Evolutionary conservation across 352 stramenopile species (phyloP), one percentile per base, ranked within the genome.

Genomic region (Phytopythium chamaehyphon): DNA sequence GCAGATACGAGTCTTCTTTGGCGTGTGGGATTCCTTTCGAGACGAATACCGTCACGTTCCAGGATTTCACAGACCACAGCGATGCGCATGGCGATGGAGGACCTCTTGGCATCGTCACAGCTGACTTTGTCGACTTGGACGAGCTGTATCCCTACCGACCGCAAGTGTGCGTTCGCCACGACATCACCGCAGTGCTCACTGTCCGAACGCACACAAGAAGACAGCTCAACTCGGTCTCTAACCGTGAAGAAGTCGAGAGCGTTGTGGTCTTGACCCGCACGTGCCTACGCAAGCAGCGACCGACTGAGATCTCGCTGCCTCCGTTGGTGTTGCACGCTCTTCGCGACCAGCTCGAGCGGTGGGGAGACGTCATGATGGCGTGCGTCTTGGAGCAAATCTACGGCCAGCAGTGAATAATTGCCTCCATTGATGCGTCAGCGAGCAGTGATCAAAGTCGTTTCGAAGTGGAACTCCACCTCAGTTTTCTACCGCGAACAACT

Each of bases 331-430:
- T 65, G 18, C 64, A 75, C 11, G 61, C 69, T 16, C 47, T 73
- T 2, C 65, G 69, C 9, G 70, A 82, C 51, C 64, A 64, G 40
- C 52, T 78, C 14, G 62, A 60, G 1, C 64, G 69, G 23, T 83
- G 69, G 68, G 61, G 69, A 7, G 69, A 80, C 26, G 68, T 69
- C 14, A 79, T 82, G 58, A 47, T 76, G 31, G 43, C 43, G n/a
- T 51, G 54, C 3, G 59, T 67, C 1, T 40, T 55, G 46, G 59
- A 67, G 42, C 35, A 54, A 19, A 51, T 67, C 3, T 67, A 60
- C 18, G 14, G 18, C 5, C 9, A 42, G 1, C 37, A 42, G 14
- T 21, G 15, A 42, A n/a, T 21, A 18, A 10, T 33, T 33, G 9
- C 28, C 28, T 9, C 5, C 28, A 33, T 9, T 33, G n/a, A n/a